Percentiles rank a stretch among this genome's conserved stretches.
Evolutionary conservation across 352 stramenopile species (phyloP).

Genomic region (Elongisporangium prolatum): DNA sequence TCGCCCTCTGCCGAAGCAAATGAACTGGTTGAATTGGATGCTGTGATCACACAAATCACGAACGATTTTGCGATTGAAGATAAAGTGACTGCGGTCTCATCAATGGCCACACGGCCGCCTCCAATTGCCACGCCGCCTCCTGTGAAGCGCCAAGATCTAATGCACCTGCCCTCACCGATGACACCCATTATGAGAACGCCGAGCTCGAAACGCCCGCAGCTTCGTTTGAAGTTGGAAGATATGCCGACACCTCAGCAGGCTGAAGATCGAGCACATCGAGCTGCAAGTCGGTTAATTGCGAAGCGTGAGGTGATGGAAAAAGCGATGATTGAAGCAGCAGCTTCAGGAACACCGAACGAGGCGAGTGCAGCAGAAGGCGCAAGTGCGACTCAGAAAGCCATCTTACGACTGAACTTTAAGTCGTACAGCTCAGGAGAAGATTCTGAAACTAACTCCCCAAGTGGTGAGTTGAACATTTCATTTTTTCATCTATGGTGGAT

Average conservation of each 20-base stretch:
- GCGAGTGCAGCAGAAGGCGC: slow-evolving; percentile 11
- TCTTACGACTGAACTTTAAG: slow-evolving; percentile 64
- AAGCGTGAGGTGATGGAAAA: slow-evolving; percentile 70
- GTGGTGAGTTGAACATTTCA: slow-evolving; percentile 25
- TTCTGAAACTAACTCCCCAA: slow-evolving; percentile 61
- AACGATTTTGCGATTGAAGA: slow-evolving; percentile 50
- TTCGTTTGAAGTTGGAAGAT: slow-evolving; percentile 80
- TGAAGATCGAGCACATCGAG: slow-evolving; percentile 70
- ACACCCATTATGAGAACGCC: neutral
- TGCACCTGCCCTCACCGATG: neutral
- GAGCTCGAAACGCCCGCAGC: slow-evolving; percentile 45
- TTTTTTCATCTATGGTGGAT: too few species aligned
- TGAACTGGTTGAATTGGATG: slow-evolving; percentile 27
- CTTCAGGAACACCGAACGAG: slow-evolving; percentile 5
- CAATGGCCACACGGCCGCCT: neutral
- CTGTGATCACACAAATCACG: slow-evolving; percentile 26
- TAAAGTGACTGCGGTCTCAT: slow-evolving; percentile 14
- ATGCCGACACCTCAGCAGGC: slow-evolving; percentile 86
- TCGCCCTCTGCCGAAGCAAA: neutral
- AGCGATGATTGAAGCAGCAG: slow-evolving; percentile 30
- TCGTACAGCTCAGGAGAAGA: slow-evolving; percentile 68
- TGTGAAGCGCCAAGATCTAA: neutral
- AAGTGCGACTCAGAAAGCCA: slow-evolving; percentile 63
- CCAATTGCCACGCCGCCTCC: neutral
- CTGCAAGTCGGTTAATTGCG: slow-evolving; percentile 65